Conservation (phyloP, 208 protist species). For the Trypanosoma congolense region DNA sequence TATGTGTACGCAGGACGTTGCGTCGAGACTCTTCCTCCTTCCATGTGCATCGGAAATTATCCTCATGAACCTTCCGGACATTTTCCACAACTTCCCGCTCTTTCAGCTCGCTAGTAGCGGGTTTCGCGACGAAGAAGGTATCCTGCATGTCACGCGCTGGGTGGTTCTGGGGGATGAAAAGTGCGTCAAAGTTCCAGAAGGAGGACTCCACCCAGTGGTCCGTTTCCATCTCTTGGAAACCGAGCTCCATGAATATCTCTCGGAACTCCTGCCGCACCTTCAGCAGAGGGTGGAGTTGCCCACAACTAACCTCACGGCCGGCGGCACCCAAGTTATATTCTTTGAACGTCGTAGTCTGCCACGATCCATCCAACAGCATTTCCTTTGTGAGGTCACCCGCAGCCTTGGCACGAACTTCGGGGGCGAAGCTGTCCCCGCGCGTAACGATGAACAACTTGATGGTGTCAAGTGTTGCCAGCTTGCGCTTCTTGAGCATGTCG, state of each 20-base stretch:
- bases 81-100: conserved; percentile 89
- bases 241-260: conserved; percentile 99
- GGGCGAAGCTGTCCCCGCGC: conserved; percentile 76
- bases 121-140: conserved; percentile 99
- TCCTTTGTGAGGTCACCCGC: conserved; percentile 91
- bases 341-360: conserved; percentile 94
- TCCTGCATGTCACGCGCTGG: conserved; percentile 99
- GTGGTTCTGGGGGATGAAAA: conserved; percentile 99
- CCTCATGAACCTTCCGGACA: conserved; percentile 93
- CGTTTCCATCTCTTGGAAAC: conserved; percentile 99
- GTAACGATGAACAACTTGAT: conserved; percentile 77
- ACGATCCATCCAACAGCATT: conserved; percentile 93
- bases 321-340: conserved; percentile 95
- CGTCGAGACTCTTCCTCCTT: conserved; percentile 91
- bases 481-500: conserved; percentile 90
- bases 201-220: conserved; percentile 98
- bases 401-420: conserved; percentile 61
- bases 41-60: conserved; percentile 93
- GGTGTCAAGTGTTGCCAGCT: conserved; percentile 76
- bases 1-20: conserved; percentile 99
- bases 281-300: conserved; percentile 97
- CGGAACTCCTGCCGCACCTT: conserved; percentile 98
- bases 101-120: conserved; percentile 32
- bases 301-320: conserved; percentile 81
- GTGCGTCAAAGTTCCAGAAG: conserved; percentile 99